phyloP scores from a whole-genome alignment of 139 green algal genomes.

The Coelastrella sp. region DNA sequence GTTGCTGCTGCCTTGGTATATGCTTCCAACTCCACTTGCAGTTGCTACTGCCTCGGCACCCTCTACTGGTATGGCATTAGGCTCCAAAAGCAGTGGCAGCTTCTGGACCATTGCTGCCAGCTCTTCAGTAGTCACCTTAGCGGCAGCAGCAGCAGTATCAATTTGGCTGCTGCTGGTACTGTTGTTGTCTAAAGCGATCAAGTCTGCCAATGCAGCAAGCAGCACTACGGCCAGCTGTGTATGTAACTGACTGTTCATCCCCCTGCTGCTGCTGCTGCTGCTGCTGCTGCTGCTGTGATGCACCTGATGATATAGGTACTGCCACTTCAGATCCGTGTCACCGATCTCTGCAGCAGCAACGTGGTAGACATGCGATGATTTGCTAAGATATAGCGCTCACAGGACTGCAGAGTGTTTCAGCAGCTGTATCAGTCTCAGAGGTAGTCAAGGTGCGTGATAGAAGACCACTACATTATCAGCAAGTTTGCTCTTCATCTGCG shows the following conservation, averaged over 20 bases:
- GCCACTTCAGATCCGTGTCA: constrained; percentile 61
- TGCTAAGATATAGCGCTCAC: too few relatives aligned
- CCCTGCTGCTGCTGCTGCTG: constrained; percentile 10
- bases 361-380: too few relatives aligned
- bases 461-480: neutral
- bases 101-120: constrained; percentile 10
- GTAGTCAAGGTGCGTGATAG: neutral
- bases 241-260: constrained; percentile 57
- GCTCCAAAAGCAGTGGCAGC: constrained; percentile 9
- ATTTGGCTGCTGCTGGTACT: constrained; percentile 26
- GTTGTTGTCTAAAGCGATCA: neutral
- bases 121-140: neutral
- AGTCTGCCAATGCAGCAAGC: neutral
- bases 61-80: neutral
- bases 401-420: too few relatives aligned
- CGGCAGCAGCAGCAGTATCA: neutral
- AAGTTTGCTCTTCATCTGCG: too few relatives aligned
- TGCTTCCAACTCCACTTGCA: neutral
- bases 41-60: neutral
- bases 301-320: constrained; percentile 78
- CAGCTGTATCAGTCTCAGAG: too few relatives aligned
- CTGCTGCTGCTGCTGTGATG: constrained; percentile 12
- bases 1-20: neutral
- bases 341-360: constrained; percentile 38
- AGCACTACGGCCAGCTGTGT: constrained; percentile 75